Evolutionary conservation across 352 stramenopile species (phyloP).

Genomic region (Pythium plurisporium): DNA sequence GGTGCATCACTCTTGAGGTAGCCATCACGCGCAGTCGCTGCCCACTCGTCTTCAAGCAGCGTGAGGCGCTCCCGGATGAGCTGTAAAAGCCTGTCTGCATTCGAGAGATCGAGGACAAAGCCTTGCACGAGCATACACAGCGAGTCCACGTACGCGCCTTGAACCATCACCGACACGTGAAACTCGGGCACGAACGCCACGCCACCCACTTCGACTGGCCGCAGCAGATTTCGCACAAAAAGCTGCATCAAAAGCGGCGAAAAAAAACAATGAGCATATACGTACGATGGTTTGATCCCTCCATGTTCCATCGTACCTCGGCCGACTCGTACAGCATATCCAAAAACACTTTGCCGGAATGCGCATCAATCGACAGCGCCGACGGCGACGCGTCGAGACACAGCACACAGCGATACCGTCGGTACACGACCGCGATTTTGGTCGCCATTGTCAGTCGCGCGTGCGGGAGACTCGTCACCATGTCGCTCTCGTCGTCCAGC

Average conservation of each 20-base stretch:
- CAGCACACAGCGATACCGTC: conserved; percentile 75
- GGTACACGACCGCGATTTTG: conserved; percentile 56
- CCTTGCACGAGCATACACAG: conserved; percentile 80
- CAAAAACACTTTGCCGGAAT: conserved; percentile 67
- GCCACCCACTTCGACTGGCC: conserved; percentile 50
- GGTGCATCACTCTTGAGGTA: neutral
- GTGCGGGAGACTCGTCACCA: neutral
- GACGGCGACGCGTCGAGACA: conserved; percentile 84
- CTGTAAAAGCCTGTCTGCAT: conserved; percentile 50
- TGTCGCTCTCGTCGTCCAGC: conserved; percentile 8
- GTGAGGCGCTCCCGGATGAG: conserved; percentile 72
- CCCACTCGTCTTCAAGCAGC: conserved; percentile 83
- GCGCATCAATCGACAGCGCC: conserved; percentile 74
- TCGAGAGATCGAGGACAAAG: conserved; percentile 63
- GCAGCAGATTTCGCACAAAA: conserved; percentile 64
- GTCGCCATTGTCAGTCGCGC: conserved; percentile 44
- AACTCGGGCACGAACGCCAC: conserved; percentile 57
- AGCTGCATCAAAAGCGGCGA: conserved; percentile 48
- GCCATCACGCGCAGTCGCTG: conserved; percentile 1
- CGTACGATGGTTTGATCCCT: neutral
- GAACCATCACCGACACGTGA: conserved; percentile 76
- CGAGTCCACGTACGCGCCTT: conserved; percentile 72
- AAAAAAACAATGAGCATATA: neutral
- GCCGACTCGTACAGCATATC: conserved; percentile 79
- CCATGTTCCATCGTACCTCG: conserved; percentile 26